Evolutionary conservation across 495 filamentous ascomycete species (phyloP).

Genomic region (Pseudotulostoma volvatum): DNA sequence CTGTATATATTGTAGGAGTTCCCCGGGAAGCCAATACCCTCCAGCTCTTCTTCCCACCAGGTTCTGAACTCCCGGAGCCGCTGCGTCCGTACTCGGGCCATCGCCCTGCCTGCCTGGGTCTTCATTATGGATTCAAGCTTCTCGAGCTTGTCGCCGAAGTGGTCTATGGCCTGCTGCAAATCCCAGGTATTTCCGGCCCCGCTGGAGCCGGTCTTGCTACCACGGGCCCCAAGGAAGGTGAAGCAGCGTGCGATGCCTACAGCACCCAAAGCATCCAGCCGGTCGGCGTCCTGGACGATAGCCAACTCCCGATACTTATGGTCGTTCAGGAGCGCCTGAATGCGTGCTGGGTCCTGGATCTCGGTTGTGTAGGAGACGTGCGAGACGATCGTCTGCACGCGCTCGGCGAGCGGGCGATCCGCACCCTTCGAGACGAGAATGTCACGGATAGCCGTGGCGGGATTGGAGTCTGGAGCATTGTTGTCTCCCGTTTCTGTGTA

Average conservation of each 20-base stretch:
- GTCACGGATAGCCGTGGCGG: conserved; percentile 33
- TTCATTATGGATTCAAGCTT: conserved; percentile 68
- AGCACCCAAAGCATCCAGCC: conserved; percentile 76
- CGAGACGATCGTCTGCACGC: conserved; percentile 51
- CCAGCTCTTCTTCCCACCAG: conserved; percentile 61
- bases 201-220: conserved; percentile 14
- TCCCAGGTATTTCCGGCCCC: conserved; percentile 19
- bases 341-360: conserved; percentile 35
- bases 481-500: conserved; percentile 33
- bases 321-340: conserved; percentile 33
- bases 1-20: no score
- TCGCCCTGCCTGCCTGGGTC: conserved; percentile 49
- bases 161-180: conserved; percentile 48
- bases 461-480: conserved; percentile 8
- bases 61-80: conserved; percentile 43
- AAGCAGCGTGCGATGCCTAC: conserved; percentile 68
- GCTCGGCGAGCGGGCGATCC: conserved; percentile 34
- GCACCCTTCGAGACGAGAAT: conserved; percentile 43
- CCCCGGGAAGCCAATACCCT: no score
- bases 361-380: conserved; percentile 71
- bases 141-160: conserved; percentile 69
- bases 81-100: conserved; percentile 50
- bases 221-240: conserved; percentile 53
- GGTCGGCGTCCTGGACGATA: conserved; percentile 81
- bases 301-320: conserved; percentile 52